Evolutionary conservation across 225 moss, liverwort and hornwort genomes (phyloP), one percentile per base, ranked within the genome.

Genomic region (Bryum argenteum): DNA sequence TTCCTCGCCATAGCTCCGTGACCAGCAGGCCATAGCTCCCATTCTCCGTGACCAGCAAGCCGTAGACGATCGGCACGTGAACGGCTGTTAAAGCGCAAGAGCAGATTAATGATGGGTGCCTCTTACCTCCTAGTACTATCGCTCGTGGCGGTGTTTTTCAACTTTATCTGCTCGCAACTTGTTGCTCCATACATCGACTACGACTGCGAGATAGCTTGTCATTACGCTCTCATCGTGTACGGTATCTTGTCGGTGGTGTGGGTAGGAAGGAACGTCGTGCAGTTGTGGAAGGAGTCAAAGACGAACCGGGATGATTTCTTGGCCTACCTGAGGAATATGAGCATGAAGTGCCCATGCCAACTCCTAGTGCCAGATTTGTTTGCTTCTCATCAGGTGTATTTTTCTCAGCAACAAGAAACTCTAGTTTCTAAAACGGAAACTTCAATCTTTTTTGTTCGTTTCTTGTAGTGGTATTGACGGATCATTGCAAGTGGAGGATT

Each of bases 251-350:
- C 42, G 2, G 0, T 17, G 22, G 17, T 62, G 52, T 63, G 37
- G 40, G 15, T 63, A 6, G 51, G 8, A 38, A 7, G 4, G 14
- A 42, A 69, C 13, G 1, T 0, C 9, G 22, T 42, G 11, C 10
- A 21, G 6, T 17, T 20, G 11, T 24, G 10, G 55, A 55, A 7
- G n/a, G 68, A 33, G 5, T 33, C n/a, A n/a, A 33, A 6, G 33
- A 33, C 33, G 33, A 6, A 33, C 33, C 33, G 5, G 33, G 5
- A n/a, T n/a, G 96, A 53, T 96, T 96, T 66, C 91, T 96, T 60
- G 96, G 96, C 45, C 65, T 96, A 66, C 96, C 96, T 20, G 91
- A 90, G 50, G 96, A 96, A 77, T 96, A 93, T 54, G 96, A 93
- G 77, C 84, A 89, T 44, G 96, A 93, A 72, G 93, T 96, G n/a